Percentiles rank a stretch among this genome's conserved stretches.
Evolutionary conservation across 441 rosid genomes (phyloP).

Genomic region (Mallotus japonicus): DNA sequence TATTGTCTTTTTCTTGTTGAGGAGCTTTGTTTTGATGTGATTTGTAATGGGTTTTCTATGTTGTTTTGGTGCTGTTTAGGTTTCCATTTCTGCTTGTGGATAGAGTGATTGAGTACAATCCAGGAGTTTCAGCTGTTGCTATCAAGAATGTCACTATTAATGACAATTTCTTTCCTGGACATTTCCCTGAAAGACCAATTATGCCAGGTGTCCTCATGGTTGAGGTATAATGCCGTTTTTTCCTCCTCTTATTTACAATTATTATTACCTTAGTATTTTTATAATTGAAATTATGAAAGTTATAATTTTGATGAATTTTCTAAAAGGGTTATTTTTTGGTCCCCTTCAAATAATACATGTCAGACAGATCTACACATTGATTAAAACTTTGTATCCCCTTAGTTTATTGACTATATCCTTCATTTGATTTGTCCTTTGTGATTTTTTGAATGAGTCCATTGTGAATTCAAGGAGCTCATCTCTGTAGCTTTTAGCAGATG

Average conservation of each 20-base stretch:
- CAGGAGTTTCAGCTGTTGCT: conserved; percentile 87
- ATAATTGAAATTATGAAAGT: not conserved
- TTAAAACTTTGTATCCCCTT: too few species aligned
- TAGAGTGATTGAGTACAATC: conserved; percentile 83
- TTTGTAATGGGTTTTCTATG: not conserved
- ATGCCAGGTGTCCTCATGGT: conserved; percentile 98
- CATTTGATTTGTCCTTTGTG: too few species aligned
- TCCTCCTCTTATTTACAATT: not conserved
- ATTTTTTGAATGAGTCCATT: too few species aligned
- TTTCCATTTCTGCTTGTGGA: conserved; percentile 91
- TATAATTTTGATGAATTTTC: not conserved
- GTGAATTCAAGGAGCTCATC: too few species aligned
- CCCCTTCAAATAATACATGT: not conserved
- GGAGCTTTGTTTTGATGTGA: not conserved
- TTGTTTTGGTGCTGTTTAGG: conserved; percentile 35
- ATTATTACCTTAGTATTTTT: not conserved
- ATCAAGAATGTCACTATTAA: conserved; percentile 91
- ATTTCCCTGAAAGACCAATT: conserved; percentile 87
- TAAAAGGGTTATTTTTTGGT: not conserved
- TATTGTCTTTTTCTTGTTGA: not conserved
- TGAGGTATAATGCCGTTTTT: conserved; percentile 47
- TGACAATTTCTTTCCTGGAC: conserved; percentile 94
- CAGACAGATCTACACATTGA: not conserved
- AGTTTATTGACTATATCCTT: too few species aligned
- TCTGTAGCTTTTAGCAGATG: too few species aligned